Conservation (phyloP, 176 grass and related monocot genomes). For the Aegilops longissima region DNA sequence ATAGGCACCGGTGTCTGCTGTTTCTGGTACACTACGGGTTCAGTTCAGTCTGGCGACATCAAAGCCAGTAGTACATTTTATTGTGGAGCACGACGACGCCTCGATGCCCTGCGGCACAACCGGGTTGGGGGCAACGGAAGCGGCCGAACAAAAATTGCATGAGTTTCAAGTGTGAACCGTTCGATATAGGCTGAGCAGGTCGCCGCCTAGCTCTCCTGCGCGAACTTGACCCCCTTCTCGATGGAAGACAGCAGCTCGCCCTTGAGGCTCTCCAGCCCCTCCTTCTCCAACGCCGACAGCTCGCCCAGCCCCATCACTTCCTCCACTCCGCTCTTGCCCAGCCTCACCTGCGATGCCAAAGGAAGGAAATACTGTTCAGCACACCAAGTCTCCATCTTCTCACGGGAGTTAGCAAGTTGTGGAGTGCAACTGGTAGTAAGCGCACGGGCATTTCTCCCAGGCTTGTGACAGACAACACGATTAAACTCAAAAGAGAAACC, state of each 20-base stretch:
- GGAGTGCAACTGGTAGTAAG: too few species aligned
- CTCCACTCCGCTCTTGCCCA: conserved; percentile 85
- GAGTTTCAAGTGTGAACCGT: not conserved
- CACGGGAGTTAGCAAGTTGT: not conserved
- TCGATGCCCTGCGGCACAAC: not conserved
- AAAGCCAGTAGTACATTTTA: conserved; percentile 15
- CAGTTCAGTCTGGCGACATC: conserved; percentile 18
- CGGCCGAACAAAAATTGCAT: conserved; percentile 32
- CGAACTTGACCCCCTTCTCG: conserved; percentile 84
- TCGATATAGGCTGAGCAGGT: not conserved
- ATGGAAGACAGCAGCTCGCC: conserved; percentile 85
- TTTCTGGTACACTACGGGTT: conserved; percentile 31
- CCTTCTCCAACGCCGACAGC: conserved; percentile 47
- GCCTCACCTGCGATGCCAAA: conserved; percentile 54
- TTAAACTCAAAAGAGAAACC: not conserved
- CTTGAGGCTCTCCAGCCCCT: conserved; percentile 75
- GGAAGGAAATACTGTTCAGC: not conserved
- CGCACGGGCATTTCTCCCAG: too few species aligned
- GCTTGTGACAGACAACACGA: not conserved
- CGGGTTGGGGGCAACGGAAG: not conserved
- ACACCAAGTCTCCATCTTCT: not conserved
- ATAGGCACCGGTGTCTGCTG: not conserved
- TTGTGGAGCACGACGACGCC: conserved; percentile 23
- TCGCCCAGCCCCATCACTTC: conserved; percentile 49
- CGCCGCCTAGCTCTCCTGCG: conserved; percentile 24